These are phyloP conservation scores for Lachancea mirantina DNA, from an alignment of 805 yeast species.

Conservation along the genomic window DNA sequence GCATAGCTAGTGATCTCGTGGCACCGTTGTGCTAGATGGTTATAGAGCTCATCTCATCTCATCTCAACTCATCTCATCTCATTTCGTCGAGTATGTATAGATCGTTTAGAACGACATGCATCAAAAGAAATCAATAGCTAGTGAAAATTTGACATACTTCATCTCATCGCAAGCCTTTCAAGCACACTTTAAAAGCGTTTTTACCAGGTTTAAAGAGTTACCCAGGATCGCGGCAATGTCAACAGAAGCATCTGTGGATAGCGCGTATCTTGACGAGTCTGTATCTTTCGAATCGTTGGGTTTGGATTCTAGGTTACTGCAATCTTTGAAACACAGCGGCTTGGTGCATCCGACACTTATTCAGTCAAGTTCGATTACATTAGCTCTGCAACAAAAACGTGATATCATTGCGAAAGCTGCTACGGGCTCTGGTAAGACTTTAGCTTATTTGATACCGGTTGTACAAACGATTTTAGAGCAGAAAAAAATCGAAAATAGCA, in stretches of 20 bases:
- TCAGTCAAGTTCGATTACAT: conserved; percentile 85
- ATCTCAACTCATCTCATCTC: background rate
- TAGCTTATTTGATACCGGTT: conserved; percentile 83
- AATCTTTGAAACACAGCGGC: conserved; percentile 76
- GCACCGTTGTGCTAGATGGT: conserved; percentile 62
- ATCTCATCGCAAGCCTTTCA: conserved; percentile 22
- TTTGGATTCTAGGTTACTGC: conserved; percentile 74
- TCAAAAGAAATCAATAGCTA: conserved; percentile 5
- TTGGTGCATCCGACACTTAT: conserved; percentile 83
- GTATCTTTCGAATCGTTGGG: conserved; percentile 67
- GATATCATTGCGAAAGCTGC: conserved; percentile 91
- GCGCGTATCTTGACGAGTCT: conserved; percentile 64
- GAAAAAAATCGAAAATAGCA: conserved; percentile 21
- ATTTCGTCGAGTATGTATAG: background rate
- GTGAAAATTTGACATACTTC: conserved; percentile 13
- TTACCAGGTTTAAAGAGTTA: too few species aligned
- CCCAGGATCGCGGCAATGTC: too few species aligned
- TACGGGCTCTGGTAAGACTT: conserved; percentile 95
- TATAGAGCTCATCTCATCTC: conserved; percentile 3
- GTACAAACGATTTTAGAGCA: conserved; percentile 62
- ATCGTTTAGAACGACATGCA: conserved; percentile 8
- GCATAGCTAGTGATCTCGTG: conserved; percentile 69
- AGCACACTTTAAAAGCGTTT: too few species aligned
- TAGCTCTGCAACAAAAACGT: conserved; percentile 83
- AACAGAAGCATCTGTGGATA: too few species aligned